phyloP scores from a whole-genome alignment of 257 asterid genomes.

The Misopates orontium region DNA sequence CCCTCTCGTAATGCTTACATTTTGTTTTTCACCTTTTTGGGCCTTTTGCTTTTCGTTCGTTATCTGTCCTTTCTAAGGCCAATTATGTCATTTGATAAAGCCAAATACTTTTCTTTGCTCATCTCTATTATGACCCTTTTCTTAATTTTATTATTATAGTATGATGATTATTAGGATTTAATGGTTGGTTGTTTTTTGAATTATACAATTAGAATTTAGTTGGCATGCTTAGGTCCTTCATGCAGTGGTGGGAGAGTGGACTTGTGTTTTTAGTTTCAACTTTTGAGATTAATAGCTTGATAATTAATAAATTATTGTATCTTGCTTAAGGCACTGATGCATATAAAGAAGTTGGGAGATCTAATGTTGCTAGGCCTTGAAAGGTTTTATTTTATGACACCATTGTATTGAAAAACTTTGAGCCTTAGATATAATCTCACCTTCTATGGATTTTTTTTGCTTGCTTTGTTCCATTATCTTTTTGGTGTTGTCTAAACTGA shows the following conservation, averaged over 20 bases:
- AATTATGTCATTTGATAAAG: conserved; percentile 30
- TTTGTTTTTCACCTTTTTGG: conserved; percentile 42
- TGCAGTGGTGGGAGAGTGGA: too few relatives aligned
- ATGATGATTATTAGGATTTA: not conserved
- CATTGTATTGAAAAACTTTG: not conserved
- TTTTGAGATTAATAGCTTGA: too few relatives aligned
- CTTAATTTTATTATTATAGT: not conserved
- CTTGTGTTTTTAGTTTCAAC: too few relatives aligned
- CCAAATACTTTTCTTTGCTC: not conserved
- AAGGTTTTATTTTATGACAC: conserved; percentile 11
- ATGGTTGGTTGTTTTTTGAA: not conserved
- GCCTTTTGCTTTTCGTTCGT: conserved; percentile 43
- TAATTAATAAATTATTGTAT: too few relatives aligned
- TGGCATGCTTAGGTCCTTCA: conserved; percentile 4
- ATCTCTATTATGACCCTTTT: not conserved
- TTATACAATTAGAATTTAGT: not conserved
- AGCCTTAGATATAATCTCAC: too few relatives aligned
- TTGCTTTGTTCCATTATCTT: not conserved
- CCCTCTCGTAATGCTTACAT: conserved; percentile 50
- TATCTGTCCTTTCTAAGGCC: conserved; percentile 40
- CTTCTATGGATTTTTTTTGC: not conserved
- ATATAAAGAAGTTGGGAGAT: conserved; percentile 19
- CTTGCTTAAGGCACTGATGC: not conserved
- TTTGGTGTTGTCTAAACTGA: not conserved
- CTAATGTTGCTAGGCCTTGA: conserved; percentile 24